Evolutionary conservation across 495 filamentous ascomycete species (phyloP).

Genomic region (Pyronema omphalodes): DNA sequence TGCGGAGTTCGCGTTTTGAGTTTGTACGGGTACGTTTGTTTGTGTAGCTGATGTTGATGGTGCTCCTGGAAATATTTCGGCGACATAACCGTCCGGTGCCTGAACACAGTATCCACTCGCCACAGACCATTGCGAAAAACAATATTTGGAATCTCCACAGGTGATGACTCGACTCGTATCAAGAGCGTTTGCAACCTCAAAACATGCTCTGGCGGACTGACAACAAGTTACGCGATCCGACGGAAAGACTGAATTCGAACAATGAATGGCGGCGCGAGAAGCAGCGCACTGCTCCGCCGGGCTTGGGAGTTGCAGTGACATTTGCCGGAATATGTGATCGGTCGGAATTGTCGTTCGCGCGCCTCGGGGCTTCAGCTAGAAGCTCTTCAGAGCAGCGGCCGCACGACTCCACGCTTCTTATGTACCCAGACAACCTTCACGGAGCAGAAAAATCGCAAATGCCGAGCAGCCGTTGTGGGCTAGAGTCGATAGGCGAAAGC

Average conservation of each 20-base stretch:
- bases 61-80: neutral
- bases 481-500: no score
- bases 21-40: neutral
- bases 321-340: neutral
- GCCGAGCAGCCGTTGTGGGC: no score
- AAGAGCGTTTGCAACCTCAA: neutral
- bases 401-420: no score
- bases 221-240: neutral
- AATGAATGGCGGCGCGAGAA: neutral
- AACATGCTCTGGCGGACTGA: neutral
- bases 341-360: no score
- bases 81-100: neutral
- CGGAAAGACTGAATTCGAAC: neutral
- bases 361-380: no score
- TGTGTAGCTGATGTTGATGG: neutral
- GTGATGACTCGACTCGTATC: neutral
- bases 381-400: no score
- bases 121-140: neutral
- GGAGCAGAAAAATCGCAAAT: no score
- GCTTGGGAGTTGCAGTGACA: neutral
- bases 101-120: neutral
- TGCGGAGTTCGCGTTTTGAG: no score
- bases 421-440: no score
- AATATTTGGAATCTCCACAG: neutral
- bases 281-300: neutral